Base-by-base conservation (phyloP, 805 yeast genomes). In the Komagataella populi region DNA sequence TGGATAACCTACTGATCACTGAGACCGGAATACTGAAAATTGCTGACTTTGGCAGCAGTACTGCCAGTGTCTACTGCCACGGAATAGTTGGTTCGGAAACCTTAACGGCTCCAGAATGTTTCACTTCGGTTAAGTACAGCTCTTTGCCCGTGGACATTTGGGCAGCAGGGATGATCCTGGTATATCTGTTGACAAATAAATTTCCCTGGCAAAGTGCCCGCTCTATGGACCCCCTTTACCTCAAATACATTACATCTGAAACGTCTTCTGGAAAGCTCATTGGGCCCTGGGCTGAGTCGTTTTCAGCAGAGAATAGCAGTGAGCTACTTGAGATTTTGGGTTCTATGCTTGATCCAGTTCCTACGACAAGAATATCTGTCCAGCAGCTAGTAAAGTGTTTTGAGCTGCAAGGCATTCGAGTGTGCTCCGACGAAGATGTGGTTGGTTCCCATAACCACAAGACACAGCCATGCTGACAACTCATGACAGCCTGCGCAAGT, bases 121-220 rank as follows among this genome's bases (percentile, higher is more conserved):
- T 65, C 39, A 51, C 59, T 6, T 48, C 47, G 12, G 57, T 76
- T 6, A 55, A 55, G 7, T 77, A 77, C 55, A 66, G 70, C 50
- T 74, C 78, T 0, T 61, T 56, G 48, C 59, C 60, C 20, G 64
- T 68, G 8, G 81, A 77, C 55, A 57, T 74, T 8, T 77, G 83
- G 83, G 69, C 79, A 0, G 54, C 75, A 17, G 82, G 78, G 2
- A 64, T 76, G 2, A 60, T 76, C 1, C 56, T 73, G 16, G 65
- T 63, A 50, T 69, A 62, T 50, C 48, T 74, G 22, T 10, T 61
- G 12, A 56, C 59, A 22, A 51, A 57, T 10, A 55, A 54, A n/a
- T 70, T 68, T 45, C 80, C 80, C 2, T 79, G 84, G 84, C 65
- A 62, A 49, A 54, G 61, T 16, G 80, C 83, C 0, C 58, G 53